phyloP scores from a whole-genome alignment of 1,284 basidiomycete genomes.

The Pseudozyma thailandica region DNA sequence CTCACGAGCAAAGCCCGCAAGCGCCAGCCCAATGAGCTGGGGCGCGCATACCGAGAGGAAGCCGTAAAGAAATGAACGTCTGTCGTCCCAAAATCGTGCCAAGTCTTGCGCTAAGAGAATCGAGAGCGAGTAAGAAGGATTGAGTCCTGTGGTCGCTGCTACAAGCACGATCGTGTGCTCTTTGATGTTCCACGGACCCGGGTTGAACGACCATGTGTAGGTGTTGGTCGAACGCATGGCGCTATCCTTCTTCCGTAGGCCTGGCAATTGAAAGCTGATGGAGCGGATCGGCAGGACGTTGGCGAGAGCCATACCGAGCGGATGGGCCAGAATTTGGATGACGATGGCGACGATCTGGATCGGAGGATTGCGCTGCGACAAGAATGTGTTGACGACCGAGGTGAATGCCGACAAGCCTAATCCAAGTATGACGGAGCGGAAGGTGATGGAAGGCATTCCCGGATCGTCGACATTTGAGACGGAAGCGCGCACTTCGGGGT shows the following conservation, averaged over 20 bases:
- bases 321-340: constrained; percentile 55
- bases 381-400: constrained; percentile 57
- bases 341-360: constrained; percentile 53
- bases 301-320: constrained; percentile 49
- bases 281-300: constrained; percentile 46
- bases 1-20: constrained; percentile 49
- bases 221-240: constrained; percentile 1
- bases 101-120: constrained; percentile 71
- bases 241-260: neutral
- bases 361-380: constrained; percentile 58
- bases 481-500: constrained; percentile 61
- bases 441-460: constrained; percentile 56
- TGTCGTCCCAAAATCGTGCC: constrained; percentile 66
- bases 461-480: constrained; percentile 64
- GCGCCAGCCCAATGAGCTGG: constrained; percentile 67
- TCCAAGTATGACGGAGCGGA: constrained; percentile 59
- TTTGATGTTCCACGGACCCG: constrained; percentile 63
- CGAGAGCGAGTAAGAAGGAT: constrained; percentile 71
- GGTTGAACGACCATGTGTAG: constrained; percentile 48
- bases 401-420: constrained; percentile 48
- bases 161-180: constrained; percentile 60
- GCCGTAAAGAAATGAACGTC: constrained; percentile 67
- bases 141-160: constrained; percentile 42
- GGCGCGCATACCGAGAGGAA: constrained; percentile 70
- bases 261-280: constrained; percentile 25